phyloP scores from a whole-genome alignment of 2,329 filamentous ascomycete genomes.

The Fusarium xylarioides region DNA sequence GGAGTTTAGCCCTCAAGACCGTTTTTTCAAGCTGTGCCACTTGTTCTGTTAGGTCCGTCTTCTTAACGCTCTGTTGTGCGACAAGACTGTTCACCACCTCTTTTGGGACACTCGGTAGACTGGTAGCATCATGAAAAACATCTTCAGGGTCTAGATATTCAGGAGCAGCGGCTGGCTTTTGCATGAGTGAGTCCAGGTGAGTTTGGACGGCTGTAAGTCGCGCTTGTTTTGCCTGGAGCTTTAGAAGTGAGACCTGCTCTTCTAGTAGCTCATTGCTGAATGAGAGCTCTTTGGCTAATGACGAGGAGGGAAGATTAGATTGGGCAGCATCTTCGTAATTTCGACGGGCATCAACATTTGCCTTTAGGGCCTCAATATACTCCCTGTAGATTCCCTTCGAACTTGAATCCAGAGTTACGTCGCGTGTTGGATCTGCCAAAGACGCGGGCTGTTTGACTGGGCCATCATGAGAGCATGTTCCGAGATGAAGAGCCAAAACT shows the following conservation, averaged over 20 bases:
- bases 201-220: conserved; percentile 60
- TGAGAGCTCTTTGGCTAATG: conserved; percentile 31
- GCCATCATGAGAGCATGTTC: conserved; percentile 56
- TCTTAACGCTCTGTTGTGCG: conserved; percentile 50
- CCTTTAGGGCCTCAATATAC: conserved; percentile 63
- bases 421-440: conserved; percentile 54
- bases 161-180: conserved; percentile 61
- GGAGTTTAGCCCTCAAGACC: conserved; percentile 65
- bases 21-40: conserved; percentile 65
- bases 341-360: conserved; percentile 60
- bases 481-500: conserved; percentile 63
- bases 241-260: conserved; percentile 61
- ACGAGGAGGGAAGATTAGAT: conserved; percentile 19
- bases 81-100: conserved; percentile 62
- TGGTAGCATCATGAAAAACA: conserved; percentile 55
- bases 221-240: conserved; percentile 61
- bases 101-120: conserved; percentile 61
- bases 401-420: conserved; percentile 49
- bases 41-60: conserved; percentile 57
- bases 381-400: conserved; percentile 60
- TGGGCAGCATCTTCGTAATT: conserved; percentile 55
- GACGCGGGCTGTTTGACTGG: conserved; percentile 57
- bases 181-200: conserved; percentile 59
- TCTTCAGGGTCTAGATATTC: conserved; percentile 60
- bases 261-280: conserved; percentile 49